These are phyloP conservation scores for Aegilops tauschii DNA, from an alignment of 176 grass and related monocot species.

Conservation along the genomic window DNA sequence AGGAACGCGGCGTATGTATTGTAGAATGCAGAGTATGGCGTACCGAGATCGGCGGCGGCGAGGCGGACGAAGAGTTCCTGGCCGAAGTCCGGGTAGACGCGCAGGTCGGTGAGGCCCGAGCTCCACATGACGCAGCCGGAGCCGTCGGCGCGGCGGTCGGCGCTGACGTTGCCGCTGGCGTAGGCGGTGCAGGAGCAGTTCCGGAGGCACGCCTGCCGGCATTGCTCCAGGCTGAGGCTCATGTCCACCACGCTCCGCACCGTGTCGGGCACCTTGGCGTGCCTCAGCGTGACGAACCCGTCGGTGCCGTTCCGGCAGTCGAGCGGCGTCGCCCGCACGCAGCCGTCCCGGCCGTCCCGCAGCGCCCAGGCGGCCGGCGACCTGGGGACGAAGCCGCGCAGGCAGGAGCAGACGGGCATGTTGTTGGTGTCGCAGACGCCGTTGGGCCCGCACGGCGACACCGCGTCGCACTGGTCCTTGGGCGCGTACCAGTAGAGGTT, in stretches of 20 bases:
- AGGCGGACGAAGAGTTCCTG: conserved; percentile 61
- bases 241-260: conserved; percentile 27
- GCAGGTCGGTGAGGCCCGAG: conserved; percentile 47
- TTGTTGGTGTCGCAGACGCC: conserved; percentile 49
- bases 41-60: conserved; percentile 46
- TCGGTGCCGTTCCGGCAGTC: conserved; percentile 42
- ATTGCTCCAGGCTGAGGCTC: conserved; percentile 35
- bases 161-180: conserved; percentile 42
- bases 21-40: background rate
- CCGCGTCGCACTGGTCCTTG: conserved; percentile 57
- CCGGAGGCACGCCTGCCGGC: conserved; percentile 34
- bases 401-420: conserved; percentile 43
- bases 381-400: conserved; percentile 40
- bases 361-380: conserved; percentile 35
- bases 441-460: conserved; percentile 50
- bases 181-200: conserved; percentile 71
- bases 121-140: conserved; percentile 57
- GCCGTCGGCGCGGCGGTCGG: conserved; percentile 4
- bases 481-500: conserved; percentile 57
- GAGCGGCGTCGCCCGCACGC: conserved; percentile 40
- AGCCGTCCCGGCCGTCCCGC: conserved; percentile 42
- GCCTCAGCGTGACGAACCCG: conserved; percentile 39
- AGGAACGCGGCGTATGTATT: background rate
- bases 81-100: conserved; percentile 44
- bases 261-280: conserved; percentile 70